Percentiles rank a stretch among this genome's conserved stretches.
Conservation (phyloP, 1,139 yeast species). For the Pichia sp. region DNA sequence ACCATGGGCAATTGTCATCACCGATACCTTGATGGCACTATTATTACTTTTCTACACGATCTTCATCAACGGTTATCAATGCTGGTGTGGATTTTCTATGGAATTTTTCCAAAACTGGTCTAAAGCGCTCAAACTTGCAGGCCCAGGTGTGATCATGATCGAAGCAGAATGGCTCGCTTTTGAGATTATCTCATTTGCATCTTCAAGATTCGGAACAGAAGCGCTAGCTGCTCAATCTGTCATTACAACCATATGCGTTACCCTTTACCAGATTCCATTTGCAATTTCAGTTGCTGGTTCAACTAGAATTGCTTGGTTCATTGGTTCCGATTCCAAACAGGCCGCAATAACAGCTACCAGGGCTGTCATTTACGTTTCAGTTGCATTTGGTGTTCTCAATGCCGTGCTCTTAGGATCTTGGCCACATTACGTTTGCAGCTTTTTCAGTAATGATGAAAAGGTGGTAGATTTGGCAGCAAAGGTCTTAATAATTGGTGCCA, state of each 20-base stretch:
- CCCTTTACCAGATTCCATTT: slow-evolving; percentile 67
- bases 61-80: slow-evolving; percentile 44
- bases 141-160: slow-evolving; percentile 59
- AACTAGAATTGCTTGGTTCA: slow-evolving; percentile 69
- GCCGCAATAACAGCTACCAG: slow-evolving; percentile 39
- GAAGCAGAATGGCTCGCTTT: slow-evolving; percentile 67
- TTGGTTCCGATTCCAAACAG: slow-evolving; percentile 59
- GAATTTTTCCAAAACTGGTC: slow-evolving; percentile 45
- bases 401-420: slow-evolving; percentile 31
- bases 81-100: slow-evolving; percentile 45
- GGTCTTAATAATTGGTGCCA: slow-evolving; percentile 48
- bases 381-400: slow-evolving; percentile 34
- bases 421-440: slow-evolving; percentile 36
- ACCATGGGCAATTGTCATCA: slow-evolving; percentile 63
- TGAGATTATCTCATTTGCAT: slow-evolving; percentile 54
- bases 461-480: slow-evolving; percentile 46
- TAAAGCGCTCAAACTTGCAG: slow-evolving; percentile 43
- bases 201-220: slow-evolving; percentile 58
- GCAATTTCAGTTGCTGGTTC: slow-evolving; percentile 70
- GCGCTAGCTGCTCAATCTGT: slow-evolving; percentile 70
- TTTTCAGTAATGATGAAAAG: slow-evolving; percentile 43
- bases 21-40: slow-evolving; percentile 61
- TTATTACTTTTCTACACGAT: slow-evolving; percentile 40
- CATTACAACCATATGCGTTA: slow-evolving; percentile 59
- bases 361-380: slow-evolving; percentile 37